Percentiles rank a stretch among this genome's conserved stretches.
Conservation (phyloP, 495 filamentous ascomycete species). For the Tuber umbilicatum region DNA sequence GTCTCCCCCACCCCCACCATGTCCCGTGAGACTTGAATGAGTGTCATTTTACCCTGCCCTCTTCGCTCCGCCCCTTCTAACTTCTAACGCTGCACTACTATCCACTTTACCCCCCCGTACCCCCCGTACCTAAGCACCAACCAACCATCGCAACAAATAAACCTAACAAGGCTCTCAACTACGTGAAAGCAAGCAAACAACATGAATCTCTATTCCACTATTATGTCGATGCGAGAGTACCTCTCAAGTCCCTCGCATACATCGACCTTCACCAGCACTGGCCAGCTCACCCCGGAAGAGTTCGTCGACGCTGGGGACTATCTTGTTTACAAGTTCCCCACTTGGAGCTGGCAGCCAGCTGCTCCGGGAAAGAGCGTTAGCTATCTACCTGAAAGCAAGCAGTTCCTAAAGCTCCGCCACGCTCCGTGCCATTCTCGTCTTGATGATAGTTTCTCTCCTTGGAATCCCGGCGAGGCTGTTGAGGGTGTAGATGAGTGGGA, state of each 20-base stretch:
- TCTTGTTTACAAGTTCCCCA: constrained; percentile 97
- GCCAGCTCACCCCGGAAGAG: constrained; percentile 95
- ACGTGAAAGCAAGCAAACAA: constrained; percentile 1
- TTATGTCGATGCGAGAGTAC: constrained; percentile 79
- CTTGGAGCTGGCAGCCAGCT: constrained; percentile 95
- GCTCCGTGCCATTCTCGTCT: constrained; percentile 88
- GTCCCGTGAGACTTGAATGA: not conserved
- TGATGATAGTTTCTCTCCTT: constrained; percentile 78
- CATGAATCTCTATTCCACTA: constrained; percentile 60
- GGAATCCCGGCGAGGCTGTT: constrained; percentile 48
- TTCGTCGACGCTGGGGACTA: constrained; percentile 95
- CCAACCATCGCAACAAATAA: not conserved
- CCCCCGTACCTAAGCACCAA: not conserved
- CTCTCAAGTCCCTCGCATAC: constrained; percentile 80
- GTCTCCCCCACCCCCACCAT: not conserved
- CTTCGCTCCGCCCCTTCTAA: not conserved
- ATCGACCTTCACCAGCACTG: constrained; percentile 86
- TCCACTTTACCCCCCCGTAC: not conserved
- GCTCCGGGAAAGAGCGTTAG: constrained; percentile 68
- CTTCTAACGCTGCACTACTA: not conserved
- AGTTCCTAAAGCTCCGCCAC: constrained; percentile 89
- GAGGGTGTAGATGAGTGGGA: constrained; percentile 81
- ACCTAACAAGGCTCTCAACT: not conserved
- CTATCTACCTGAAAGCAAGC: constrained; percentile 83
- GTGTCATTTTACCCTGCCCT: not conserved